A percentile compares a stretch with the other conserved stretches of the same genome.
These are phyloP conservation scores for Cornus suecica DNA, from an alignment of 148 eudicot genomes.

Conservation along the genomic window DNA sequence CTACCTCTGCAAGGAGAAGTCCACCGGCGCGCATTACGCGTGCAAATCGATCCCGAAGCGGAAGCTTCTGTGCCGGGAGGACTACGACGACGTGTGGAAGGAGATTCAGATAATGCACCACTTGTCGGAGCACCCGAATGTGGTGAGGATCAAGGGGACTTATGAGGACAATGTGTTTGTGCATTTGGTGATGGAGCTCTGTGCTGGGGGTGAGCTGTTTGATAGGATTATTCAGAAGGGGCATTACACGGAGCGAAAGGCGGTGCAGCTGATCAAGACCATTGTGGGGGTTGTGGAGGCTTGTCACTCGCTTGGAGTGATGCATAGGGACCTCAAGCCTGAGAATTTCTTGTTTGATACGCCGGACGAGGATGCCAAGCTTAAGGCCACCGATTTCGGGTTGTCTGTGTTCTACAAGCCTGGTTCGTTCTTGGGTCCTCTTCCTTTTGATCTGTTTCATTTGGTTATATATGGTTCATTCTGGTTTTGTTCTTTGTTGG, in stretches of 20 bases:
- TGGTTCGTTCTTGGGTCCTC: constrained; percentile 38
- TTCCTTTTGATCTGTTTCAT: not conserved
- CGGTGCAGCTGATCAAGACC: constrained; percentile 52
- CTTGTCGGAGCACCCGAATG: constrained; percentile 53
- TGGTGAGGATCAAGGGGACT: constrained; percentile 60
- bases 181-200: constrained; percentile 68
- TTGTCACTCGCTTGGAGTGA: constrained; percentile 78
- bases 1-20: constrained; percentile 52
- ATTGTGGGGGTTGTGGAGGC: constrained; percentile 75
- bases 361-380: constrained; percentile 58
- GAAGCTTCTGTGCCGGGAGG: constrained; percentile 58
- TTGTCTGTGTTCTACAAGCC: constrained; percentile 74
- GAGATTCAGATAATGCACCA: constrained; percentile 87
- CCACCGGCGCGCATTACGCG: constrained; percentile 42
- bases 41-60: constrained; percentile 78
- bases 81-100: constrained; percentile 75
- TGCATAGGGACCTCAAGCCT: constrained; percentile 82
- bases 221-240: constrained; percentile 75
- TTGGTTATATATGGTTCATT: not conserved
- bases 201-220: constrained; percentile 71
- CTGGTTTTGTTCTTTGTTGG: not conserved
- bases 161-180: constrained; percentile 72
- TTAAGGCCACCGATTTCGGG: constrained; percentile 74
- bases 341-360: constrained; percentile 72
- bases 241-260: constrained; percentile 65